Conservation (phyloP, 257 asterid genomes). For the Solanum appendiculatum region DNA sequence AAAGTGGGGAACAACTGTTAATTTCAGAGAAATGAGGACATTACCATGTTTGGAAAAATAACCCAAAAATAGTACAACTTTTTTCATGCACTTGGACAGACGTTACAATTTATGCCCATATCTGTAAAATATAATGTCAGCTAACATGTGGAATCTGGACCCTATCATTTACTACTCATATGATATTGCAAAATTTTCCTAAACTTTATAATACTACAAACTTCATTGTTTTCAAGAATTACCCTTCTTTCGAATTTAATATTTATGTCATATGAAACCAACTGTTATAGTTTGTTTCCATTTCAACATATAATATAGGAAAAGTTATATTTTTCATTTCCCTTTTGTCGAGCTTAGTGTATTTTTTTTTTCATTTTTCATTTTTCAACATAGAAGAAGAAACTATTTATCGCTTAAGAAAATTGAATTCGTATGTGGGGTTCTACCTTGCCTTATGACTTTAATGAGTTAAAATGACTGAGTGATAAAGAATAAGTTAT, state of each 20-base stretch:
- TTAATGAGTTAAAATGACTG: too few relatives aligned
- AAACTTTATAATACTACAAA: neutral
- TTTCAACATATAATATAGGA: neutral
- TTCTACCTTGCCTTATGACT: too few relatives aligned
- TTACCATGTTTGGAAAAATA: neutral
- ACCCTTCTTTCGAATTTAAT: neutral
- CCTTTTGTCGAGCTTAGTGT: neutral
- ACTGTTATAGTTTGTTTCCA: neutral
- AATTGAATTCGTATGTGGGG: neutral
- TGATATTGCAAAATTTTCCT: neutral
- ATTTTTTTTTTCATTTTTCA: neutral
- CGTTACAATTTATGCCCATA: neutral
- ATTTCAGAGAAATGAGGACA: neutral
- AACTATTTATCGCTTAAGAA: neutral
- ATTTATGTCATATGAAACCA: neutral
- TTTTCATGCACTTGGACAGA: neutral
- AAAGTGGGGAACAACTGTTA: neutral
- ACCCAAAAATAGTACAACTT: neutral
- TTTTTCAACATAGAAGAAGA: neutral
- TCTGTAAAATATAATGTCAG: neutral
- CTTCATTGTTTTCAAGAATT: neutral
- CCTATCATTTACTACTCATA: neutral
- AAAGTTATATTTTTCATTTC: neutral
- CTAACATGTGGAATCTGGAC: constrained; percentile 1
- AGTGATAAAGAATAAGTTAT: too few relatives aligned